Base-by-base conservation (phyloP, 208 protist species). In the Histomonas meleagridis region DNA sequence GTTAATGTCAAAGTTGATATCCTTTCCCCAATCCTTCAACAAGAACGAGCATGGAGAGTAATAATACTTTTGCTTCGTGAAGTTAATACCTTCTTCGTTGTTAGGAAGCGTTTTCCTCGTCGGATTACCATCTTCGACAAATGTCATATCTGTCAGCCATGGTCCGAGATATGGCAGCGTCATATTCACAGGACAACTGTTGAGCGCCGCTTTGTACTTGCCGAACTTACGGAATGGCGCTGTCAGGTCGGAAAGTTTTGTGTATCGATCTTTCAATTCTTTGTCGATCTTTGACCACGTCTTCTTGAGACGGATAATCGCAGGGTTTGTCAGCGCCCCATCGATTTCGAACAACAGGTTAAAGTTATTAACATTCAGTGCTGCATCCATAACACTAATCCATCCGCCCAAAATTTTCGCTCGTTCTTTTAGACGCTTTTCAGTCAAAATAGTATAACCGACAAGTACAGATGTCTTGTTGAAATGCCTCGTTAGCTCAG, bases 91-190 rank as follows among this genome's bases (percentile, higher is more conserved):
- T 43, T 86, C 76, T 38, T 55, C 76, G 38, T 28, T 28, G 14
- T 32, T 18, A n/a, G 51, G n/a, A 5, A 65, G 23, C 7, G 60
- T 3, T 18, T n/a, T 86, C 12, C 46, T 38, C 18, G 1, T 55
- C 38, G 40, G 40, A n/a, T 86, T 86, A 55, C 76, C 76, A 86
- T 86, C 76, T 26, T 86, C 46, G 18, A 86, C 55, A 48, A 86
- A 86, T 55, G 76, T 55, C 76, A 86, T 86, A 46, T 86, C 76
- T 18, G 76, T 86, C 9, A 32, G 46, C 76, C 76, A 86, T 21
- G 76, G 76, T 51, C 76, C 76, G 46, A 86, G 32, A n/a, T 51
- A 86, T 18, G 18, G 26, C 32, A 43, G 9, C 5, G 65, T 7
- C 32, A 57, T 86, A 0, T 0, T 28, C 3, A 3, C 0, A 32